Evolutionary conservation across 2,329 filamentous ascomycete species (phyloP), one percentile per base, ranked within the genome.

Genomic region (Exophiala oligosperma): DNA sequence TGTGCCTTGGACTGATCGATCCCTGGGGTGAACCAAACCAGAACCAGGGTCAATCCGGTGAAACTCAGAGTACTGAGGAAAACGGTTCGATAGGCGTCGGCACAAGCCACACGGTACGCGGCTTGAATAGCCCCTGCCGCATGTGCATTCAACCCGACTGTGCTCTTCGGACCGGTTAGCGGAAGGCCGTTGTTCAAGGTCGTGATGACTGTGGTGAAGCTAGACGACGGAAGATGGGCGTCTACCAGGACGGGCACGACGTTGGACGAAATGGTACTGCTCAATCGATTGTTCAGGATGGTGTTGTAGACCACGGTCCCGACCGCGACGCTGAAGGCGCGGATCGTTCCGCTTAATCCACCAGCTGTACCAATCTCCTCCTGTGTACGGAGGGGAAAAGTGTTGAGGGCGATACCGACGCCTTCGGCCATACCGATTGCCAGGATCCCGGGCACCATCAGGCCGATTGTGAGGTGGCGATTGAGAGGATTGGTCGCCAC

Each of bases 351-450:
- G 21, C 37, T 37, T 5, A 58, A 14, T 7, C 56, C 56, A 43
- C 50, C 56, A 9, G 32, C 56, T 5, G 26, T 8, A 6, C 56
- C 56, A 43, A 58, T 54, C 29, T 58, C 56, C 23, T 54, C 44
- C 28, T 58, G 56, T 9, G 12, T 17, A 9, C 35, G 32, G 17
- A 58, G n/a, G 21, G 40, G 35, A 23, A 58, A 43, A 9, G 50
- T 49, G 1, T 43, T n/a, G 4, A 21, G 40, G 2, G 35, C 24
- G 32, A 58, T 37, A 2, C 29, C 23, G n/a, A 58, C 43, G 5
- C 21, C 14, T 9, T 58, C 49, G 9, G 26, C 46, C 5, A 7
- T n/a, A 2, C 56, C 56, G 4, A 53, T 29, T 14, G 29, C 14
- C 21, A 41, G 41, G 14, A 4, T n/a, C 8, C 56, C 56, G 3